phyloP scores from a whole-genome alignment of 2,329 filamentous ascomycete genomes.

The Neurospora crassa region DNA sequence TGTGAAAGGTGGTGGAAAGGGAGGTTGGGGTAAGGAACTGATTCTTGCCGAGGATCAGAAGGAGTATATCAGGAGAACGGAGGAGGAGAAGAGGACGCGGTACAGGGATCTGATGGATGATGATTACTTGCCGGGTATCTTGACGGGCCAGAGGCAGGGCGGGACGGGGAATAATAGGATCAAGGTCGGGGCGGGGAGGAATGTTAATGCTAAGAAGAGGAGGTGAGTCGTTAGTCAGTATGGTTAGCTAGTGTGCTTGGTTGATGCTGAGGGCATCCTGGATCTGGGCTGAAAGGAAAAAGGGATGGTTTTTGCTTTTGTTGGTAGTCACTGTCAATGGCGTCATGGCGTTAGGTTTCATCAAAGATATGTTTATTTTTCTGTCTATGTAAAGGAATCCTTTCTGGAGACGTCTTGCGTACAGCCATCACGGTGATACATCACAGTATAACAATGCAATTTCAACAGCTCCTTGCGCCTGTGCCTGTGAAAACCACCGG shows the following conservation, averaged over 20 bases:
- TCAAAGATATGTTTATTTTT: background rate
- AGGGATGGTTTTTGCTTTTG: background rate
- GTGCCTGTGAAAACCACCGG: background rate
- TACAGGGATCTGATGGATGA: conserved; percentile 88
- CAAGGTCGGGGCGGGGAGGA: conserved; percentile 75
- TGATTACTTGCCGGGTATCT: conserved; percentile 77
- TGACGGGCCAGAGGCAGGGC: conserved; percentile 67
- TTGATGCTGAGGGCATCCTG: background rate
- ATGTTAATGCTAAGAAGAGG: conserved; percentile 70
- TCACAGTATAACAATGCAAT: background rate
- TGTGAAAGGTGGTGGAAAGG: conserved; percentile 62
- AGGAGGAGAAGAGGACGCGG: conserved; percentile 55
- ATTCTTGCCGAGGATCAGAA: conserved; percentile 94
- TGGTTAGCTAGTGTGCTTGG: no score
- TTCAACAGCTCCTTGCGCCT: background rate
- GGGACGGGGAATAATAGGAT: conserved; percentile 50
- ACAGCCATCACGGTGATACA: background rate
- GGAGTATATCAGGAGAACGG: conserved; percentile 63
- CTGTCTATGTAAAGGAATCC: background rate
- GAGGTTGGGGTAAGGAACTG: conserved; percentile 75
- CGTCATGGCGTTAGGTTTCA: background rate
- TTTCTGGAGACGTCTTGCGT: background rate
- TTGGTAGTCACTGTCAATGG: background rate
- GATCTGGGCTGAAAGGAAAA: background rate
- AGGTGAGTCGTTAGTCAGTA: conserved; percentile 20